Base-by-base conservation (phyloP, 1,139 yeast species). In the Yamadazyma dushanensis region DNA sequence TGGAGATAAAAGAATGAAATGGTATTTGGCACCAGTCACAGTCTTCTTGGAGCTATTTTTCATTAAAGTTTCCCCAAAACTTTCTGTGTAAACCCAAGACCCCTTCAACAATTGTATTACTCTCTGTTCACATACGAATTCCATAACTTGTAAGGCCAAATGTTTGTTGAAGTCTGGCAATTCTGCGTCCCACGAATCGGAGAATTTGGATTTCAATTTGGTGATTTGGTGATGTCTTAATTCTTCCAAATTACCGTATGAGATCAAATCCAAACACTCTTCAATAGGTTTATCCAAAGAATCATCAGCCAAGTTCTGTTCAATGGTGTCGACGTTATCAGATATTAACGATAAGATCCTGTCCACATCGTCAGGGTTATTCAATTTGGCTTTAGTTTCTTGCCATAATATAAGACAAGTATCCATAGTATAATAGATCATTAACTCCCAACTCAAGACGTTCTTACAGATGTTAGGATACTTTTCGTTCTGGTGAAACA, bases 91-190 rank as follows among this genome's bases (percentile, higher is more conserved):
- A n/a, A 85, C 92, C 95, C 95, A 87, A 2, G 87, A 76, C 3
- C 96, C 96, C 48, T 77, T 78, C 28, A 87, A 76, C 35, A 88
- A 60, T 50, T 81, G 81, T 37, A 83, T 63, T 30, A 83, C 78
- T 47, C 95, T 70, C 58, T 86, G 95, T 53, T 84, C 92, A 41
- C 77, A 72, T n/a, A 87, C 90, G 54, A 84, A 85, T 35, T 82
- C 84, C 45, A 73, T 65, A 0, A 84, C 87, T 53, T 87, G 92
- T 13, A 62, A 60, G 4, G 72, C 58, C 41, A 85, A 65, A 33
- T 70, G 61, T 10, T 61, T 60, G 51, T 78, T 74, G 50, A 87
- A 82, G 25, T 64, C 71, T 8, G 55, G 43, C 32, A 77, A 63
- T 38, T 66, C 63, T 1, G 49, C 37, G 2, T 54, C 50, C 72